Evolutionary conservation across 2,329 filamentous ascomycete genomes (phyloP).

Genomic region (Elsinoe australis): DNA sequence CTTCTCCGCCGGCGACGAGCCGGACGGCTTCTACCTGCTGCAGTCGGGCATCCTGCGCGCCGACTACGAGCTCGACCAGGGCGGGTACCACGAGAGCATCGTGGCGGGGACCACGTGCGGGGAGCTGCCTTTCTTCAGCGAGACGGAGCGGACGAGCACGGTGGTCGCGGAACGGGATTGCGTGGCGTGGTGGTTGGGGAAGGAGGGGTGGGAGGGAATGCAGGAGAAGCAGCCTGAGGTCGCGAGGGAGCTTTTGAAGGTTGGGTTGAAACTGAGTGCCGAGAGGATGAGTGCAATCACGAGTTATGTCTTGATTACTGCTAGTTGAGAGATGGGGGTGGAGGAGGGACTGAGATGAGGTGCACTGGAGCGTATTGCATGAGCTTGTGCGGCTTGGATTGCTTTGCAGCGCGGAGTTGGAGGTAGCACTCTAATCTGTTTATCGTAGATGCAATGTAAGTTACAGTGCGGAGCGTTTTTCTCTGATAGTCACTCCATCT

Average conservation of each 20-base stretch:
- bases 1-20: slow-evolving; percentile 65
- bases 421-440: no score
- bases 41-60: slow-evolving; percentile 82
- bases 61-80: slow-evolving; percentile 87
- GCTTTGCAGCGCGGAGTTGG: no score
- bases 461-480: no score
- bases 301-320: slow-evolving; percentile 37
- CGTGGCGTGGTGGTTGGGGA: slow-evolving; percentile 73
- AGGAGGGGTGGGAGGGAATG: slow-evolving; percentile 62
- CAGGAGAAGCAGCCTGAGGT: slow-evolving; percentile 68
- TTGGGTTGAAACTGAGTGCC: slow-evolving; percentile 87
- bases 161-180: slow-evolving; percentile 75
- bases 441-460: no score
- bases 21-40: slow-evolving; percentile 81
- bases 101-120: slow-evolving; percentile 91
- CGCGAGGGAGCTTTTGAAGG: slow-evolving; percentile 72
- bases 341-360: not conserved
- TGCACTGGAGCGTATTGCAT: not conserved
- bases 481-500: no score
- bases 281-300: slow-evolving; percentile 77
- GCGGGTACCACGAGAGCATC: slow-evolving; percentile 81
- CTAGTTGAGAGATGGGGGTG: slow-evolving; percentile 26
- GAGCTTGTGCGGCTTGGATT: no score
- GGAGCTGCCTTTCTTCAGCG: slow-evolving; percentile 91
- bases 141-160: slow-evolving; percentile 79